Evolutionary conservation across 208 protist species (phyloP).

Genomic region (Trypanosoma caninum): DNA sequence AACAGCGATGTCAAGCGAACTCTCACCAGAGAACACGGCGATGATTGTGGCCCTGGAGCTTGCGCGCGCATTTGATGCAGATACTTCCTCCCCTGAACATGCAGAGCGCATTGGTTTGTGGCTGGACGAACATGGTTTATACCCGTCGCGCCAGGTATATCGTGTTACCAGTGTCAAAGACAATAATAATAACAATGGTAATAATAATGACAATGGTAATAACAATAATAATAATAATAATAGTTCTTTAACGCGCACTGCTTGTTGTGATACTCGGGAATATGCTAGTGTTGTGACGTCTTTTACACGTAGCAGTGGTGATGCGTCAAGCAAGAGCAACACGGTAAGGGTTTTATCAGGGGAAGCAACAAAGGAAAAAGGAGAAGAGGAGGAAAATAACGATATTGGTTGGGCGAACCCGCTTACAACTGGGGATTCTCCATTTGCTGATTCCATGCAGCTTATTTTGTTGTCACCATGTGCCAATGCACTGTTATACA

Average conservation of each 20-base stretch:
- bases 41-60: constrained; percentile 72
- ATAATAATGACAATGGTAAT: constrained; percentile 4
- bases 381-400: too few relatives aligned
- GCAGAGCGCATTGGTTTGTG: constrained; percentile 49
- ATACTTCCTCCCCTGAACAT: constrained; percentile 42
- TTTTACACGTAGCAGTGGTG: background rate
- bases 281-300: background rate
- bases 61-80: constrained; percentile 48
- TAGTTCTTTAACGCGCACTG: too few relatives aligned
- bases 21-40: constrained; percentile 75
- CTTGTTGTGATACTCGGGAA: too few relatives aligned
- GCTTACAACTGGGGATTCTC: constrained; percentile 34
- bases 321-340: background rate
- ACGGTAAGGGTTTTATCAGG: background rate
- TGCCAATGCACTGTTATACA: constrained; percentile 72
- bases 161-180: constrained; percentile 16
- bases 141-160: constrained; percentile 44
- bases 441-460: constrained; percentile 36
- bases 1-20: constrained; percentile 19
- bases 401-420: constrained; percentile 2
- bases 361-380: too few relatives aligned
- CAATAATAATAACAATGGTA: constrained; percentile 14
- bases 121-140: constrained; percentile 48
- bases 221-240: background rate
- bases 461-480: constrained; percentile 56